A percentile compares a stretch with the other conserved stretches of the same genome.
phyloP scores from a whole-genome alignment of 805 yeast genomes.

The Yarrowia yakushimensis region DNA sequence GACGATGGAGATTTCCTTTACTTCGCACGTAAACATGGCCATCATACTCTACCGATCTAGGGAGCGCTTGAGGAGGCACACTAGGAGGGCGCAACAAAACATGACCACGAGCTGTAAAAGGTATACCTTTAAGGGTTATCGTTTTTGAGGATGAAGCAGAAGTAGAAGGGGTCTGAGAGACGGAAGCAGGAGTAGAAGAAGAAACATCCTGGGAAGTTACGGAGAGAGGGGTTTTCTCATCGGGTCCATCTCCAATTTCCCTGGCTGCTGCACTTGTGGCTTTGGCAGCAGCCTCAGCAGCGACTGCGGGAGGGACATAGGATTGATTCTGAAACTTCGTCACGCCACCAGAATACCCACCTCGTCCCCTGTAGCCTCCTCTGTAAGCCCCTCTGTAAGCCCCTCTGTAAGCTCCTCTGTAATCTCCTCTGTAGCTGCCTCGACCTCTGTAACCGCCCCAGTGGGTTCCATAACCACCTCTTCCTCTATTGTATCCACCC shows the following conservation, averaged over 20 bases:
- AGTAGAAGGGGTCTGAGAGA: no score
- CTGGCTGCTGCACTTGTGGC: background rate
- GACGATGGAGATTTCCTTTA: slow-evolving; percentile 17
- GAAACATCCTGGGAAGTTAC: background rate
- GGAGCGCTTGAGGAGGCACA: background rate
- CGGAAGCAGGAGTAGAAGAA: background rate
- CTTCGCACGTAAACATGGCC: slow-evolving; percentile 16
- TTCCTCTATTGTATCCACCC: background rate
- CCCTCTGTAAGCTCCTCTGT: background rate
- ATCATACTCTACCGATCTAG: slow-evolving; percentile 8
- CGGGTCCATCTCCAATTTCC: background rate
- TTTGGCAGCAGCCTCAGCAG: slow-evolving; percentile 21
- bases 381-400: background rate
- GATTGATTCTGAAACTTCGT: slow-evolving; percentile 16
- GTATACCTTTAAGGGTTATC: background rate
- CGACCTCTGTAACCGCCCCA: slow-evolving; percentile 3
- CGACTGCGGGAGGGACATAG: slow-evolving; percentile 10
- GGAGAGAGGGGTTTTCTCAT: background rate
- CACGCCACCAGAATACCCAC: background rate
- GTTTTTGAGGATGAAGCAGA: background rate
- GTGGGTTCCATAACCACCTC: background rate
- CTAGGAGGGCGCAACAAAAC: slow-evolving; percentile 23
- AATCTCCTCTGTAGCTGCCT: background rate
- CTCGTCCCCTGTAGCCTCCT: slow-evolving; percentile 4
- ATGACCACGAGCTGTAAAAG: slow-evolving; percentile 11